Conservation (phyloP, 1,284 basidiomycete species). For the Mycosarcoma mackinlayi region DNA sequence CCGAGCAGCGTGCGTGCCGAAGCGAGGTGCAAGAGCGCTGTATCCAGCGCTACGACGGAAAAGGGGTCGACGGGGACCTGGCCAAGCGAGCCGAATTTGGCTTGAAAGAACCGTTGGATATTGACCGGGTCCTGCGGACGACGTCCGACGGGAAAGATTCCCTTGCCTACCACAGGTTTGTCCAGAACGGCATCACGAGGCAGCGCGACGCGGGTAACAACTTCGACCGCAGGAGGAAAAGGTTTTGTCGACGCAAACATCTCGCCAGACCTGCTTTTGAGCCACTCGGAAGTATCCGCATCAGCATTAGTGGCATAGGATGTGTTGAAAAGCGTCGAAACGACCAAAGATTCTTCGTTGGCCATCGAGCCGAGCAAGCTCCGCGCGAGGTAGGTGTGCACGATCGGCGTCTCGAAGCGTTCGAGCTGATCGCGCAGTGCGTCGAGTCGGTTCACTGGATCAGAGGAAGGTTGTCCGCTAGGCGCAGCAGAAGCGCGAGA, state of each 20-base stretch:
- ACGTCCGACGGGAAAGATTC: constrained; percentile 21
- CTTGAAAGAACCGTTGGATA: constrained; percentile 3
- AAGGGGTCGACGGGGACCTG: constrained; percentile 1
- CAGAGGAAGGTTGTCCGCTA: neutral
- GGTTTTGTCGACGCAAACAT: neutral
- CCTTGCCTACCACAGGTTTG: constrained; percentile 4
- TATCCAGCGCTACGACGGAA: constrained; percentile 3
- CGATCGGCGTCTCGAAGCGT: constrained; percentile 26
- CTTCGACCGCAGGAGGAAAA: too few relatives aligned
- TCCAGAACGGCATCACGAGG: constrained; percentile 5
- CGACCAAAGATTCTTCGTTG: neutral
- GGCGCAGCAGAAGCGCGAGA: neutral
- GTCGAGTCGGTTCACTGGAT: neutral
- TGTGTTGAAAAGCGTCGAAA: neutral
- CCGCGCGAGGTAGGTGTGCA: constrained; percentile 27
- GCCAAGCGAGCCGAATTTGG: too few relatives aligned
- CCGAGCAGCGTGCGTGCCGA: constrained; percentile 18
- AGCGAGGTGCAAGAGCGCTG: constrained; percentile 1
- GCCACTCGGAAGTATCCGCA: neutral
- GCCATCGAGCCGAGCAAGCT: neutral
- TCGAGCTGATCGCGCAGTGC: constrained; percentile 10
- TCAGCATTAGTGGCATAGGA: too few relatives aligned
- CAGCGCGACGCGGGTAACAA: neutral
- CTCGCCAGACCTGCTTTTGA: neutral
- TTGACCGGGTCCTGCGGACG: constrained; percentile 16